A percentile compares a stretch with the other conserved stretches of the same genome.
These are phyloP conservation scores for Rachicladosporium sp. DNA, from an alignment of 2,329 filamentous ascomycete genomes.

Conservation along the genomic window DNA sequence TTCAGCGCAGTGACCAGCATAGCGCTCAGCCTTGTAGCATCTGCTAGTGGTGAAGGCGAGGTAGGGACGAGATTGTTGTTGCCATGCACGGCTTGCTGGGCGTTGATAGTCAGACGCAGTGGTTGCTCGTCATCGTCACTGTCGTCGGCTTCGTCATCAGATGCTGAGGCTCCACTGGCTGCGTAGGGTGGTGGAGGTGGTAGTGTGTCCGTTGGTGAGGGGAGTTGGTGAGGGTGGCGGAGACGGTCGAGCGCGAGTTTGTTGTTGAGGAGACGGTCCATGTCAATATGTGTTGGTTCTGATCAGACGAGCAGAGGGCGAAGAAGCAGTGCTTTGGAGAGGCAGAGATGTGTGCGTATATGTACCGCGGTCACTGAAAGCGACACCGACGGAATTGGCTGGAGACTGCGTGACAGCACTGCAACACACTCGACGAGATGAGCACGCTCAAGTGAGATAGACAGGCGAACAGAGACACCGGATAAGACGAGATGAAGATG, in stretches of 20 bases:
- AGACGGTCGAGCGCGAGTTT: not conserved
- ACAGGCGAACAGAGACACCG: too few species aligned
- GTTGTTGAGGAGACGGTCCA: not conserved
- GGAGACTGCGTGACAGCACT: too few species aligned
- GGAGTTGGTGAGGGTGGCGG: slow-evolving; percentile 6
- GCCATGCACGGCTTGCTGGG: slow-evolving; percentile 36
- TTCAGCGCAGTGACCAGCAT: slow-evolving; percentile 34
- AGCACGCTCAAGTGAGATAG: too few species aligned
- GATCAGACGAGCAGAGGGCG: too few species aligned
- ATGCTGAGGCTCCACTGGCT: slow-evolving; percentile 9
- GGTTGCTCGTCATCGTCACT: slow-evolving; percentile 15
- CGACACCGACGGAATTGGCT: too few species aligned
- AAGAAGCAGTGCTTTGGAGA: too few species aligned
- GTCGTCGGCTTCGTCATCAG: slow-evolving; percentile 15
- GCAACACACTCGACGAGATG: too few species aligned
- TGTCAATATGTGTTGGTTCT: too few species aligned
- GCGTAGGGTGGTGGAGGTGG: slow-evolving; percentile 16
- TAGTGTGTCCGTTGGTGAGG: slow-evolving; percentile 5
- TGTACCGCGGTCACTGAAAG: too few species aligned
- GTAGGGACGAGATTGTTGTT: slow-evolving; percentile 40
- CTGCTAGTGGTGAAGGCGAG: slow-evolving; percentile 20
- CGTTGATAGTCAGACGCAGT: slow-evolving; percentile 38
- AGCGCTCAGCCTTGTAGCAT: slow-evolving; percentile 32
- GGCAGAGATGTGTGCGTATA: too few species aligned
- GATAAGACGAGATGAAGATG: too few species aligned